These are phyloP conservation scores for Nannizzia gypsea DNA, from an alignment of 2,329 filamentous ascomycete species.

Conservation along the genomic window DNA sequence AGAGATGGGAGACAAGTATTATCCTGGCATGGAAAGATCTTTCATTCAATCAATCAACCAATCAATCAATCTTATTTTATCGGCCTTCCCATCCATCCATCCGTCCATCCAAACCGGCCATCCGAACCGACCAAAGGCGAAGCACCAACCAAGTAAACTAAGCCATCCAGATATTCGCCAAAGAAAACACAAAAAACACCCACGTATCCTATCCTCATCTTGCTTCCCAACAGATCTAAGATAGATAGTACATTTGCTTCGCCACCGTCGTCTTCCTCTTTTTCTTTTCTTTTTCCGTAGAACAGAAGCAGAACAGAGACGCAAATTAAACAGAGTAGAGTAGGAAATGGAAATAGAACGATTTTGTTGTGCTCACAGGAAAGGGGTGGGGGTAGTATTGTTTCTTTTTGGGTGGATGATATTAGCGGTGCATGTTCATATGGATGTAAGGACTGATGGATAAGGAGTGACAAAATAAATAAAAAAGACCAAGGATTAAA, in stretches of 20 bases:
- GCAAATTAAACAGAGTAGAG: neutral
- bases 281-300: neutral
- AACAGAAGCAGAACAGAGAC: neutral
- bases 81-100: conserved; percentile 1
- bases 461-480: neutral
- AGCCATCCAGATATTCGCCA: neutral
- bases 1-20: neutral
- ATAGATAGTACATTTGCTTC: neutral
- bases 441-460: neutral
- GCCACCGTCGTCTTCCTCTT: neutral
- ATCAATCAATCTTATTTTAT: neutral
- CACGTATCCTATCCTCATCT: neutral
- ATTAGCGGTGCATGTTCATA: neutral
- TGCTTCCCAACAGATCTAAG: neutral
- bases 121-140: no score
- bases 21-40: conserved; percentile 2
- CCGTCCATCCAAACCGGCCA: neutral
- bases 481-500: neutral
- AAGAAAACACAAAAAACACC: neutral
- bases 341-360: neutral
- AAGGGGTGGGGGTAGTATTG: neutral
- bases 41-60: neutral
- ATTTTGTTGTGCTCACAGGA: neutral
- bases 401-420: no score
- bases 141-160: neutral